These are phyloP conservation scores for Apiotrichum laibachii DNA, from an alignment of 1,284 basidiomycete genomes.

Conservation along the genomic window DNA sequence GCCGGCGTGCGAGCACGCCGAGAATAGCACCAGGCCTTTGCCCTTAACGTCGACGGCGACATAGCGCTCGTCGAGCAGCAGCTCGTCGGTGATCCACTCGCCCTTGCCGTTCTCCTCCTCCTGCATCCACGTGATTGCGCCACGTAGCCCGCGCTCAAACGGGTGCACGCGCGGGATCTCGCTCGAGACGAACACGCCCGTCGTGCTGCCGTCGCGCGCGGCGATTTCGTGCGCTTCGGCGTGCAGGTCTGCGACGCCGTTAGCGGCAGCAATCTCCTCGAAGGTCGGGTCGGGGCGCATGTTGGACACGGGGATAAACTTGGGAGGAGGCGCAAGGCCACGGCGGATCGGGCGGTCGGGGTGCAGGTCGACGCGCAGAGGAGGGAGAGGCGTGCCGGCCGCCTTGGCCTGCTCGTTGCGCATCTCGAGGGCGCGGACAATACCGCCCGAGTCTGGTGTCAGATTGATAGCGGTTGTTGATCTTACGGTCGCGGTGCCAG, in stretches of 20 bases:
- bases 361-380: constrained; percentile 66
- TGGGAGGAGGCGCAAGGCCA: constrained; percentile 65
- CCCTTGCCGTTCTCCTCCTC: constrained; percentile 15
- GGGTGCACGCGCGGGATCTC: constrained; percentile 68
- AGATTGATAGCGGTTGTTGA: background rate
- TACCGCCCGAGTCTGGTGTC: constrained; percentile 58
- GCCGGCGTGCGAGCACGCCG: constrained; percentile 79
- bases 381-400: constrained; percentile 16
- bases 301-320: constrained; percentile 60
- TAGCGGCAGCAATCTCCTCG: constrained; percentile 59
- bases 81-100: constrained; percentile 64
- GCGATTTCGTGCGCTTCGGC: constrained; percentile 63
- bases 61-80: constrained; percentile 78
- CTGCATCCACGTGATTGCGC: constrained; percentile 63
- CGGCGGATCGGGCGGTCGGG: constrained; percentile 69
- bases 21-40: constrained; percentile 75
- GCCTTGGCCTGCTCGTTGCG: constrained; percentile 13
- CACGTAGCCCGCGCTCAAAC: constrained; percentile 66
- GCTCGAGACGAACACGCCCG: constrained; percentile 66
- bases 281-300: constrained; percentile 69
- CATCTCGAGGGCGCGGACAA: constrained; percentile 61
- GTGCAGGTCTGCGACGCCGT: constrained; percentile 61
- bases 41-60: constrained; percentile 69
- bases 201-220: constrained; percentile 69
- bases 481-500: constrained; percentile 71